Conservation (phyloP, 768 basidiomycete species). For the Amanita phalloides region DNA sequence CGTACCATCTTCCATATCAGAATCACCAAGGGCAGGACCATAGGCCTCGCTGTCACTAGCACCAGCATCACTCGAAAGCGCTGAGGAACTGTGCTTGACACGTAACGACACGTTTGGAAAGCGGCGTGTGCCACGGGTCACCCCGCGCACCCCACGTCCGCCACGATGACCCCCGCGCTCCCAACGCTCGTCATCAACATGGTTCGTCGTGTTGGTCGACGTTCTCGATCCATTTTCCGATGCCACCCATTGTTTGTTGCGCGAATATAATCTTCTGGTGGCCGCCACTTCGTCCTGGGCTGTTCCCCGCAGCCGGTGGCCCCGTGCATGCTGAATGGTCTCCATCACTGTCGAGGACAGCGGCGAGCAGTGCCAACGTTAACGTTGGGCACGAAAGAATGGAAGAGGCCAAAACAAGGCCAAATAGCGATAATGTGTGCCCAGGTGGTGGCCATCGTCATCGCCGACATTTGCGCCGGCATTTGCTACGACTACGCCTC, state of each 20-base stretch:
- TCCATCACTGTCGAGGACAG: slow-evolving; percentile 4
- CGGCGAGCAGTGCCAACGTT: not conserved
- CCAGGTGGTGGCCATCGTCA: slow-evolving; percentile 16
- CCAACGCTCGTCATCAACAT: slow-evolving; percentile 44
- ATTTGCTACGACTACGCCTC: slow-evolving; percentile 28
- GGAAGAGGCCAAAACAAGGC: not conserved
- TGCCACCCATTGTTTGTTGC: slow-evolving; percentile 57
- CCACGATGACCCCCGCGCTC: slow-evolving; percentile 53
- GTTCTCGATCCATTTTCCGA: slow-evolving; percentile 26
- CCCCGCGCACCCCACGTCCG: slow-evolving; percentile 29
- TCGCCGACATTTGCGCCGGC: slow-evolving; percentile 24
- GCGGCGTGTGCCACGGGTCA: slow-evolving; percentile 25
- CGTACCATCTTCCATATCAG: slow-evolving; percentile 11
- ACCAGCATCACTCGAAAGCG: not conserved
- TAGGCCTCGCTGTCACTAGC: slow-evolving; percentile 11
- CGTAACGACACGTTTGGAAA: slow-evolving; percentile 31
- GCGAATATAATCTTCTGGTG: slow-evolving; percentile 23
- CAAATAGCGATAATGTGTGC: slow-evolving; percentile 15
- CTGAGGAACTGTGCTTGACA: slow-evolving; percentile 10
- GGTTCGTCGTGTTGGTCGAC: slow-evolving; percentile 22
- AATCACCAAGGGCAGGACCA: slow-evolving; percentile 16
- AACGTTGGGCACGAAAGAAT: not conserved
- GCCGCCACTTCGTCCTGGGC: not conserved
- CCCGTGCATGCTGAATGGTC: slow-evolving; percentile 5
- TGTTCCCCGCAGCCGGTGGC: slow-evolving; percentile 1